phyloP scores from a whole-genome alignment of 1,139 yeast genomes.

The Suhomyces panamericanus region DNA sequence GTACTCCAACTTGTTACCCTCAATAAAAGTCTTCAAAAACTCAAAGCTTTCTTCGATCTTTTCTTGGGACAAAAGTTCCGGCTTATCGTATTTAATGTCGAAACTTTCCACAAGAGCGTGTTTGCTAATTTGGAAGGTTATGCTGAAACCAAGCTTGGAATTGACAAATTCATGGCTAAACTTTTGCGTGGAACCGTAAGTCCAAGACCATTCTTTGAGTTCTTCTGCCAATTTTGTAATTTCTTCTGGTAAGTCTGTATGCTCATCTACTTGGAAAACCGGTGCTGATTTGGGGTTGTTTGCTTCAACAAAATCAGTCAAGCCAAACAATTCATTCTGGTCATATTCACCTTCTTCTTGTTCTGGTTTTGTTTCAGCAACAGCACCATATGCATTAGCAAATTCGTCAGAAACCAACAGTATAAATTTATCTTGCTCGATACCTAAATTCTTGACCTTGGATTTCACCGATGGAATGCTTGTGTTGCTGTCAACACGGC shows the following conservation, averaged over 20 bases:
- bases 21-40: conserved; percentile 29
- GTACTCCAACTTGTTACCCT: conserved; percentile 32
- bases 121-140: conserved; percentile 46
- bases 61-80: conserved; percentile 19
- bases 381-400: conserved; percentile 31
- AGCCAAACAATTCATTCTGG: conserved; percentile 37
- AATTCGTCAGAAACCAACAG: conserved; percentile 50
- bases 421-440: conserved; percentile 49
- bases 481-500: conserved; percentile 56
- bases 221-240: conserved; percentile 44
- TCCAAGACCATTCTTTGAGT: conserved; percentile 67
- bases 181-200: conserved; percentile 67
- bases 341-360: conserved; percentile 19
- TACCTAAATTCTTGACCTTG: conserved; percentile 64
- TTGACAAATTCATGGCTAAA: conserved; percentile 50
- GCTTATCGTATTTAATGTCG: conserved; percentile 18
- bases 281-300: conserved; percentile 12
- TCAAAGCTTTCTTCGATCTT: conserved; percentile 29
- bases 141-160: conserved; percentile 29
- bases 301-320: conserved; percentile 32
- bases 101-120: conserved; percentile 31
- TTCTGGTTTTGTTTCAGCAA: conserved; percentile 1
- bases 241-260: conserved; percentile 45
- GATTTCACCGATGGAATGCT: conserved; percentile 76
- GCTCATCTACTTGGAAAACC: conserved; percentile 26